Conservation (phyloP, 208 protist genomes). For the Leishmania tropica region DNA sequence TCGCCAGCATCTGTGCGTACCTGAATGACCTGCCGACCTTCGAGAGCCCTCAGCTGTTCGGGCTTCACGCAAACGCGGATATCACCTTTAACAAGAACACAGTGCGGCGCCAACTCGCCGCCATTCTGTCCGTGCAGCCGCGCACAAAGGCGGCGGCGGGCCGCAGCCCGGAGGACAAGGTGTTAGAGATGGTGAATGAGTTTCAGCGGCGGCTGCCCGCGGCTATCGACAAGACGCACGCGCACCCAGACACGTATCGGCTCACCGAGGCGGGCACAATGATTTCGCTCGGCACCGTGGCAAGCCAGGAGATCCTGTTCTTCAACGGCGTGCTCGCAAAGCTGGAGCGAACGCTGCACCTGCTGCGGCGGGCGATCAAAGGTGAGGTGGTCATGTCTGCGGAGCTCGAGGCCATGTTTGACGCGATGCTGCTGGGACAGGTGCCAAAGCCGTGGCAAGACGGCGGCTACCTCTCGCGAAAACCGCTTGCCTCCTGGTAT, state of each 20-base stretch:
- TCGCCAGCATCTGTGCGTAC: constrained; percentile 73
- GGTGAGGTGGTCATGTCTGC: constrained; percentile 93
- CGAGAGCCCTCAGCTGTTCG: constrained; percentile 95
- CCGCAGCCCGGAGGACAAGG: constrained; percentile 69
- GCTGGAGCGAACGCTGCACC: constrained; percentile 65
- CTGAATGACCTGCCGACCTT: constrained; percentile 90
- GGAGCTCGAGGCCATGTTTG: constrained; percentile 92
- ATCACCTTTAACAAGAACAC: constrained; percentile 94
- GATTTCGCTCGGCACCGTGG: constrained; percentile 92
- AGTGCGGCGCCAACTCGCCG: constrained; percentile 80
- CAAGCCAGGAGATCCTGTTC: constrained; percentile 89
- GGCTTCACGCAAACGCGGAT: constrained; percentile 96
- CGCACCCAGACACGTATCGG: constrained; percentile 84
- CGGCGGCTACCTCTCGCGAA: constrained; percentile 94
- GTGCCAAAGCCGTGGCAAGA: constrained; percentile 94
- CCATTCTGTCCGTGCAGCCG: constrained; percentile 93
- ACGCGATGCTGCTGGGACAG: constrained; percentile 86
- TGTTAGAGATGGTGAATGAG: constrained; percentile 73
- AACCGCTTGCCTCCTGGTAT: constrained; percentile 96
- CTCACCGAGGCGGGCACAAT: constrained; percentile 86
- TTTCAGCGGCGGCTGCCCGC: constrained; percentile 79
- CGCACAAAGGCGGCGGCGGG: constrained; percentile 57
- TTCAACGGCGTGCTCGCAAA: constrained; percentile 88
- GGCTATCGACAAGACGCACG: constrained; percentile 82
- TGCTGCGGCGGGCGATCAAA: constrained; percentile 86